These are phyloP conservation scores for Fonsecaea nubica DNA, from an alignment of 2,329 filamentous ascomycete species.

Conservation along the genomic window DNA sequence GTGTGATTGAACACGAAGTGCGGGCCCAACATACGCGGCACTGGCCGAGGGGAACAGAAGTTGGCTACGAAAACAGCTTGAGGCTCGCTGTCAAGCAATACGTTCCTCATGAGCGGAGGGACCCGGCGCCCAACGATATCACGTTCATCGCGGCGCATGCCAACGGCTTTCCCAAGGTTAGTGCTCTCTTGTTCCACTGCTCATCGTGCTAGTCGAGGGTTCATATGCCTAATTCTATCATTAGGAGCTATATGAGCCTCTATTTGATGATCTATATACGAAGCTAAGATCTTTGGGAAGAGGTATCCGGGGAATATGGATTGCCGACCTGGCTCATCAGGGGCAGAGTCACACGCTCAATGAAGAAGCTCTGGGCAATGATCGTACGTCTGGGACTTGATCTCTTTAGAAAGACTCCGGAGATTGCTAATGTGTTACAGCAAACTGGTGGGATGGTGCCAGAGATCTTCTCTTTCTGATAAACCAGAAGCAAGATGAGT, in stretches of 20 bases:
- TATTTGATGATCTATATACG: conserved; percentile 82
- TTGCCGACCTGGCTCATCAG: conserved; percentile 86
- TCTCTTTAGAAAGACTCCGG: neutral
- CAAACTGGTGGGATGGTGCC: conserved; percentile 83
- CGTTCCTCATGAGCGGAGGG: conserved; percentile 72
- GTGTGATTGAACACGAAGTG: conserved; percentile 56
- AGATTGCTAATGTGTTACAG: conserved; percentile 53
- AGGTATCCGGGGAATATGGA: conserved; percentile 82
- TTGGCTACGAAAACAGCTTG: conserved; percentile 75
- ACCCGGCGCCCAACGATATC: conserved; percentile 74
- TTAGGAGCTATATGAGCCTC: conserved; percentile 87
- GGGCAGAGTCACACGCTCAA: conserved; percentile 81
- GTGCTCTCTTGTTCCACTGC: conserved; percentile 11
- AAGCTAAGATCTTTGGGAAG: conserved; percentile 66
- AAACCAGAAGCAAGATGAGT: conserved; percentile 79
- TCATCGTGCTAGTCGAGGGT: neutral
- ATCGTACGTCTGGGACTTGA: conserved; percentile 65
- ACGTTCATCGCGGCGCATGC: conserved; percentile 88
- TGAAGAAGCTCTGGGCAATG: conserved; percentile 76
- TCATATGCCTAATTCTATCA: neutral
- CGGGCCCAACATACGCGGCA: conserved; percentile 59
- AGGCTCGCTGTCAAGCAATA: conserved; percentile 86
- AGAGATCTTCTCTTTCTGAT: conserved; percentile 84
- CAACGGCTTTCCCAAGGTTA: conserved; percentile 89
- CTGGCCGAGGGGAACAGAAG: conserved; percentile 49